Evolutionary conservation across 306 rosid species (phyloP), one percentile per base, ranked within the genome.

Genomic region (Malus asiatica): DNA sequence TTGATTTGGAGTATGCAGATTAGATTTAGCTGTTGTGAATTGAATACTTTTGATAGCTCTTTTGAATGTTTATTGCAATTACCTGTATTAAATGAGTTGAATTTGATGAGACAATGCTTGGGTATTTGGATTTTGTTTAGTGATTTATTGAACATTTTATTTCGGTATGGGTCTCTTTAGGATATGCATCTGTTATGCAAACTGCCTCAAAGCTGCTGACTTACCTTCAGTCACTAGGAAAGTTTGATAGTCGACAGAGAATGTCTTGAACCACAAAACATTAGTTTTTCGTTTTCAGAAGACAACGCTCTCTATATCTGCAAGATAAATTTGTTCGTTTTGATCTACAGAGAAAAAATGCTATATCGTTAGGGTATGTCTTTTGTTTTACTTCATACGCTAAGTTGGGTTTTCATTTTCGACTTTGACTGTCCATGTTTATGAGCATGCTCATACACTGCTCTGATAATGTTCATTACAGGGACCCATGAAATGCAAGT

Each of bases 401-500:
- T 19, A 63, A 69, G 45, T 80, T 70, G 45, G 68, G 70, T 53
- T 53, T 55, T 66, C 20, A 22, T 38, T 55, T 25, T 48, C n/a
- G 68, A 25, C 51, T 9, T 20, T 19, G 4, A 33, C 5, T 5
- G 15, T 66, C 25, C 32, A 68, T 72, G 66, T 64, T 78, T 33
- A 78, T 62, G 71, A 65, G 60, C 45, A 44, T 30, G 25, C 32
- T 14, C 51, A 64, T 65, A 78, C 38, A 0, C 40, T 73, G n/a
- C 18, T 52, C 11, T 51, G 11, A 14, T 38, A 8, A 23, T 38
- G 63, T 33, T 19, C 51, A 66, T 53, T 70, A 74, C 90, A 95
- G 97, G 91, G 67, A 88, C 71, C 75, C 89, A 73, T 79, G 72
- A 42, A 57, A 89, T 83, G 83, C 85, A 84, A 63, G 90, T 93